phyloP scores from a whole-genome alignment of 2,329 filamentous ascomycete species.

The Chalaropsis ovoidea region DNA sequence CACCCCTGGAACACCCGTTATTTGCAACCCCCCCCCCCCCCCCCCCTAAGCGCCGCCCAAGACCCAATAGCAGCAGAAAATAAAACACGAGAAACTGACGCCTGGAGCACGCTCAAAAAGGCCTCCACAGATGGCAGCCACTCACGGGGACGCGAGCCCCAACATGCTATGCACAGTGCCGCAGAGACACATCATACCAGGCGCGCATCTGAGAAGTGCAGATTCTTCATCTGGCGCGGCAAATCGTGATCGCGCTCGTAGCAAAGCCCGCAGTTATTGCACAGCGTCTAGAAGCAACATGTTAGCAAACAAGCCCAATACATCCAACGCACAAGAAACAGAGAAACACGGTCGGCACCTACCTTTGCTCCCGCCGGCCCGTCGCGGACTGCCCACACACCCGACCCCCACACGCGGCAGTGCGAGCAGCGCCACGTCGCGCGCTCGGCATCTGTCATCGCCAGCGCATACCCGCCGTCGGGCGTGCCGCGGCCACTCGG shows the following conservation, averaged over 20 bases:
- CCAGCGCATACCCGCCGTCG: constrained; percentile 62
- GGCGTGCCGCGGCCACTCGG: constrained; percentile 73
- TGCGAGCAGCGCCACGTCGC: constrained; percentile 78
- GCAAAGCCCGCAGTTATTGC: constrained; percentile 82
- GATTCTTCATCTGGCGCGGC: constrained; percentile 44
- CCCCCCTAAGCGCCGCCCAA: not conserved
- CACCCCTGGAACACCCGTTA: not conserved
- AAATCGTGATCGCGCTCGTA: constrained; percentile 81
- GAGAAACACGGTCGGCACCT: constrained; percentile 34
- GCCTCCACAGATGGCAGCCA: not conserved
- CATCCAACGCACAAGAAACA: constrained; percentile 25
- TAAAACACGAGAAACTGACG: constrained; percentile 1
- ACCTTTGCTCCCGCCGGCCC: constrained; percentile 77
- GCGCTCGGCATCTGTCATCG: constrained; percentile 67
- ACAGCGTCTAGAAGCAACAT: constrained; percentile 54
- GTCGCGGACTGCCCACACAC: constrained; percentile 90
- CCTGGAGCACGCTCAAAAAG: not conserved
- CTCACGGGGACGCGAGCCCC: not conserved
- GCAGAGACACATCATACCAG: not conserved
- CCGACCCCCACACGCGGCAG: constrained; percentile 76
- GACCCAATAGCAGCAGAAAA: not conserved
- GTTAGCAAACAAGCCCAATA: constrained; percentile 27
- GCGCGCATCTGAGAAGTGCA: constrained; percentile 31
- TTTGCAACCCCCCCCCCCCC: not conserved
- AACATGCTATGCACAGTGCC: too few species aligned